Conservation (phyloP, 495 filamentous ascomycete genomes). For the Trichocladium uniseriatum region DNA sequence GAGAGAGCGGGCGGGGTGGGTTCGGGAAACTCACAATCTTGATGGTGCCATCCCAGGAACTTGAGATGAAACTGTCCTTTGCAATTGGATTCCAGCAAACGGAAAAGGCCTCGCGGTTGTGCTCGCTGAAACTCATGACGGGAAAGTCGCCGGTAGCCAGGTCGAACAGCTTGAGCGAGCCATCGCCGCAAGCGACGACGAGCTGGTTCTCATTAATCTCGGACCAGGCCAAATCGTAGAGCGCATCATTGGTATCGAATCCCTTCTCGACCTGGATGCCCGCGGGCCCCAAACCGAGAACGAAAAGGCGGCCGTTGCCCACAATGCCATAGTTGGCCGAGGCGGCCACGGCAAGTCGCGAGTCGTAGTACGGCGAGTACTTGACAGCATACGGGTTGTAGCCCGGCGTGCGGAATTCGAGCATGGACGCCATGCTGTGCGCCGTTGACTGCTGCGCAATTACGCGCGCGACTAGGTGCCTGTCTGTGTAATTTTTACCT, state of each 20-base stretch:
- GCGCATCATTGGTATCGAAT: slow-evolving; percentile 94
- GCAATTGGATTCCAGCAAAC: slow-evolving; percentile 83
- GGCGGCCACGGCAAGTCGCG: slow-evolving; percentile 75
- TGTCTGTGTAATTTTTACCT: too few relatives aligned
- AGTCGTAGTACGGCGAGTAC: slow-evolving; percentile 97
- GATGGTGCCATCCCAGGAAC: slow-evolving; percentile 88
- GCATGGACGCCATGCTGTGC: slow-evolving; percentile 51
- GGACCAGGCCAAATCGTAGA: slow-evolving; percentile 90
- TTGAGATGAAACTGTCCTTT: slow-evolving; percentile 83
- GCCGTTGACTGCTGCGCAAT: background rate
- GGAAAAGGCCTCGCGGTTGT: slow-evolving; percentile 82
- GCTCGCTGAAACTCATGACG: slow-evolving; percentile 80
- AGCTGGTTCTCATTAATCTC: slow-evolving; percentile 93
- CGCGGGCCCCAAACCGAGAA: slow-evolving; percentile 66
- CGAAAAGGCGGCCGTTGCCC: slow-evolving; percentile 83
- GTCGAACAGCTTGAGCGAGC: slow-evolving; percentile 91
- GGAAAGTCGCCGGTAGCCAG: slow-evolving; percentile 67
- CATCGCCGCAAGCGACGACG: slow-evolving; percentile 78
- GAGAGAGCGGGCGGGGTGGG: background rate
- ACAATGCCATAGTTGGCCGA: slow-evolving; percentile 93
- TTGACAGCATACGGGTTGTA: slow-evolving; percentile 93
- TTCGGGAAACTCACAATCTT: slow-evolving; percentile 54
- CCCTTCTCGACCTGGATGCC: slow-evolving; percentile 78
- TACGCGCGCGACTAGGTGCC: background rate
- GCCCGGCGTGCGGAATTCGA: slow-evolving; percentile 85